These are phyloP conservation scores for Rhododendron griersonianum DNA, from an alignment of 148 eudicot genomes.

Conservation along the genomic window DNA sequence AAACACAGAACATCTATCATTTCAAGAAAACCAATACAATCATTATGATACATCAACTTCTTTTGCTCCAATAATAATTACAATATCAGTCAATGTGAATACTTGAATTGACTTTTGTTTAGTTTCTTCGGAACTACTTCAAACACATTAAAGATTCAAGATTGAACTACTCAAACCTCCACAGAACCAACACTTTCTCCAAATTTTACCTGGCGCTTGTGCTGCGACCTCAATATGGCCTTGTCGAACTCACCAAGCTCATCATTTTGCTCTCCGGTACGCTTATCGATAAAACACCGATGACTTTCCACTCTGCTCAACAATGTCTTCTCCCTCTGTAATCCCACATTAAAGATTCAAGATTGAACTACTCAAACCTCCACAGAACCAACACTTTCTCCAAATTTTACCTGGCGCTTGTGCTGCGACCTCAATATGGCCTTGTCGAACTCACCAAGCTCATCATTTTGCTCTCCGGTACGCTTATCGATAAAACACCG, in stretches of 20 bases:
- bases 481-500: conserved; percentile 64
- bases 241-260: conserved; percentile 79
- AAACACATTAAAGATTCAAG: background rate
- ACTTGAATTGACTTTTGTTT: background rate
- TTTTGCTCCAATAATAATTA: background rate
- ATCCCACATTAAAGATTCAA: no score
- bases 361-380: no score
- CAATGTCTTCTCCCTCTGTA: no score
- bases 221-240: conserved; percentile 87
- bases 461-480: no score
- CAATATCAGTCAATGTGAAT: background rate
- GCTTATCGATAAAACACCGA: background rate
- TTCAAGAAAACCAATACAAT: background rate
- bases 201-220: conserved; percentile 64
- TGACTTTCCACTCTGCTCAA: no score
- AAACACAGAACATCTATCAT: background rate
- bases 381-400: no score
- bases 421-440: no score
- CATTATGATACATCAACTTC: background rate
- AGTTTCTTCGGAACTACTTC: background rate
- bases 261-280: conserved; percentile 80
- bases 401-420: no score
- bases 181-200: background rate
- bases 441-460: no score
- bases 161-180: background rate